Conservation (phyloP, 495 filamentous ascomycete species). For the Halenospora varia region DNA sequence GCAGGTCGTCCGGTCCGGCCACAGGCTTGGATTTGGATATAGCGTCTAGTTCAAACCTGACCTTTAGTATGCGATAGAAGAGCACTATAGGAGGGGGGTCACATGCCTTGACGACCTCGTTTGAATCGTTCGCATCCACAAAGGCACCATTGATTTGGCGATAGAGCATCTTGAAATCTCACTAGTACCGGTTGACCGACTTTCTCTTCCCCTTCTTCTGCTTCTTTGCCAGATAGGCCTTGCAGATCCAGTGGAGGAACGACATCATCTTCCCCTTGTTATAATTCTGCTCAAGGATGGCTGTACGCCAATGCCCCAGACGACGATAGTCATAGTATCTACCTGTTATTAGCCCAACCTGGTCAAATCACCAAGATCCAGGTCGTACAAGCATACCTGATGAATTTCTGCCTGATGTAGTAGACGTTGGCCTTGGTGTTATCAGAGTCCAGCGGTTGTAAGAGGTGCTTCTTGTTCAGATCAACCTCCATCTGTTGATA, state of each 20-base stretch:
- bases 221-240: constrained; percentile 12
- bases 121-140: constrained; percentile 24
- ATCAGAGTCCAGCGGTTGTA: constrained; percentile 7
- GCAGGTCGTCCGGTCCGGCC: constrained; percentile 11
- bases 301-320: constrained; percentile 6
- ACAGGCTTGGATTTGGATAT: constrained; percentile 17
- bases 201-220: constrained; percentile 11
- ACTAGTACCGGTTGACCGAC: constrained; percentile 16
- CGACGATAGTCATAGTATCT: constrained; percentile 6
- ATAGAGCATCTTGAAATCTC: too few relatives aligned
- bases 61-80: constrained; percentile 4
- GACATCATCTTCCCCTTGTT: constrained; percentile 15
- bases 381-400: constrained; percentile 5
- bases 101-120: constrained; percentile 32
- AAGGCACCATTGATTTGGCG: constrained; percentile 23
- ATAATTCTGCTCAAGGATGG: constrained; percentile 13
- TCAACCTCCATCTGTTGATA: constrained; percentile 9
- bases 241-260: constrained; percentile 14
- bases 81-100: neutral
- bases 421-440: constrained; percentile 18
- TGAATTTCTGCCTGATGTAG: constrained; percentile 19
- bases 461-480: constrained; percentile 4
- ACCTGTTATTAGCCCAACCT: constrained; percentile 5
- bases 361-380: neutral
- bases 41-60: constrained; percentile 7